Base-by-base conservation (phyloP, 176 grass and related monocot species). In the Elaeis guineensis region DNA sequence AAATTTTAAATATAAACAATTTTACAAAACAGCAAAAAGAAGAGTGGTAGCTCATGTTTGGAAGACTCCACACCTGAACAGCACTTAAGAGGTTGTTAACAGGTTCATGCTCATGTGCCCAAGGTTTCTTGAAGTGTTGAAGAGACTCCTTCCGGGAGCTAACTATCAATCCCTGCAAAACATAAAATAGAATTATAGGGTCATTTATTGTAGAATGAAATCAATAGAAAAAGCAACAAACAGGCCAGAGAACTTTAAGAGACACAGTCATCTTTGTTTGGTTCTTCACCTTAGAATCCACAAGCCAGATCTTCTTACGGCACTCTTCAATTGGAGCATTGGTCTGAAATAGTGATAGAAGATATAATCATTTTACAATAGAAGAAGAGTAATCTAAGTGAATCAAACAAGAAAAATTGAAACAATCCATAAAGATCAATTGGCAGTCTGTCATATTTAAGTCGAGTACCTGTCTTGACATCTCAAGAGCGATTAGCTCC, bases 81-180 rank as follows among this genome's bases (percentile, higher is more conserved):
- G 81, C 83, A 71, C 85, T 87, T 49, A 97, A 80, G 72, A 97
- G 87, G 35, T 75, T 88, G 55, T 44, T 39, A 1, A 91, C 57
- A 61, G 66, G 78, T 61, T 82, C 72, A 62, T 91, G 92, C 16
- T 97, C 80, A 77, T 97, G 92, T 11, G 92, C 92, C 92, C 92
- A 91, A 54, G 92, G 87, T 80, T 97, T 82, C 84, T 97, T 97
- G 72, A 97, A 97, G 66, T 88, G 92, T 80, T 97, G 87, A 77
- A 97, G 92, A 21, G 92, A 83, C 35, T 85, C 81, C 72, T 82
- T 76, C 64, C 92, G 81, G n/a, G 87, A 61, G 64, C 52, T 77
- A 54, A 91, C 81, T 24, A 97, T 87, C 70, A 97, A 77, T 14
- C 92, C 92, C 92, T 97, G 21, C 2, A 77, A 66, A 55, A 24